phyloP scores from a whole-genome alignment of 2,329 filamentous ascomycete species.

The Epichloe bromicola region DNA sequence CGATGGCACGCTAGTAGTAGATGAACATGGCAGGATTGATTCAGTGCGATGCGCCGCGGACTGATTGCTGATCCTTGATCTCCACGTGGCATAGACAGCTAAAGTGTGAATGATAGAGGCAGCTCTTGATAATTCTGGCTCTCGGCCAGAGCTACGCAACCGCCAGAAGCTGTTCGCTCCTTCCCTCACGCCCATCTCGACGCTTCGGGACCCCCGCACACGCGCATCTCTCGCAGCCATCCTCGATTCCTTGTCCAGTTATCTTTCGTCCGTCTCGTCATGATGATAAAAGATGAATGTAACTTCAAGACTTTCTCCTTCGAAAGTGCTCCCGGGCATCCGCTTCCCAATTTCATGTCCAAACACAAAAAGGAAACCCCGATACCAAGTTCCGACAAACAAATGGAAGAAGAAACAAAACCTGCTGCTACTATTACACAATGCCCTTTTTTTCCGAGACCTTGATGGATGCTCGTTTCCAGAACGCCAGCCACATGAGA shows the following conservation, averaged over 20 bases:
- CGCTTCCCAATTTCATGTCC: neutral
- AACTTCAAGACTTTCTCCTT: neutral
- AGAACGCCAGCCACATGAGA: conserved; percentile 5
- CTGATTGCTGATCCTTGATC: too few species aligned
- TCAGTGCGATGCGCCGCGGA: too few species aligned
- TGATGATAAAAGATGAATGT: neutral
- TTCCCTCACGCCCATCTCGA: neutral
- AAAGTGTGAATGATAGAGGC: neutral
- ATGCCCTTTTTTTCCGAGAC: neutral
- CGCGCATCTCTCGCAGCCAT: neutral
- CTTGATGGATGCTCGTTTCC: neutral
- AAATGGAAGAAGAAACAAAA: neutral
- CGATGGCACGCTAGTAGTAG: too few species aligned
- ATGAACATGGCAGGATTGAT: too few species aligned
- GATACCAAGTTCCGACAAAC: neutral
- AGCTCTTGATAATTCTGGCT: too few species aligned
- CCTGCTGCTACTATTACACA: conserved; percentile 3
- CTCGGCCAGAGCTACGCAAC: too few species aligned
- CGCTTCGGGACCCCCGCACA: neutral
- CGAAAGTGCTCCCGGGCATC: neutral
- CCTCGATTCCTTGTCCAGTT: neutral
- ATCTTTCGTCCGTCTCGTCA: neutral
- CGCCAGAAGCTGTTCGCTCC: neutral
- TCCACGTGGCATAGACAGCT: too few species aligned
- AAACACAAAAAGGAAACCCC: neutral